These are phyloP conservation scores for Nannochloropsis oceanica DNA, from an alignment of 108 stramenopile species.

Conservation along the genomic window DNA sequence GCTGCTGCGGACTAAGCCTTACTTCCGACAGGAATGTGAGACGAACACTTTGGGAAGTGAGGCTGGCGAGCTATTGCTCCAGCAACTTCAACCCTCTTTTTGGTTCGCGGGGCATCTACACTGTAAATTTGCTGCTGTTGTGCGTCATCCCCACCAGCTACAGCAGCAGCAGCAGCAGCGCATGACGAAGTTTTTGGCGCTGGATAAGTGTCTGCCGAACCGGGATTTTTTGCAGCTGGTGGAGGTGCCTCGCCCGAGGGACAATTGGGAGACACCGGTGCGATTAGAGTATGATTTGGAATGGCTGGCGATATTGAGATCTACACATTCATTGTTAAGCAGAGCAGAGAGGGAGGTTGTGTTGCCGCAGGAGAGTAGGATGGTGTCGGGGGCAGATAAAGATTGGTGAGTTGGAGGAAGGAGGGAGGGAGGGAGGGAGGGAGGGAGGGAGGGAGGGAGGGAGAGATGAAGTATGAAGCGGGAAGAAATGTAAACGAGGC, in stretches of 20 bases:
- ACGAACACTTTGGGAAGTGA: slow-evolving; percentile 74
- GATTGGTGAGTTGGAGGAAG: not conserved
- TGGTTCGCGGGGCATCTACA: slow-evolving; percentile 99
- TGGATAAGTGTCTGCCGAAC: slow-evolving; percentile 93
- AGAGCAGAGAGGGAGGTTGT: not conserved
- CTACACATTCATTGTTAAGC: slow-evolving; percentile 5
- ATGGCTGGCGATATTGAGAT: slow-evolving; percentile 15
- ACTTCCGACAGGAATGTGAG: slow-evolving; percentile 64
- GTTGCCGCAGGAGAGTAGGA: not conserved
- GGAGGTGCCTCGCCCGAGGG: slow-evolving; percentile 2
- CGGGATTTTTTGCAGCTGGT: slow-evolving; percentile 68
- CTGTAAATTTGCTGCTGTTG: slow-evolving; percentile 75
- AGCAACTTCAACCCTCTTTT: slow-evolving; percentile 57
- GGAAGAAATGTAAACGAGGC: no score
- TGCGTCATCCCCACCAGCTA: slow-evolving; percentile 41
- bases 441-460: no score
- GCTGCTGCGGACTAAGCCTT: slow-evolving; percentile 51
- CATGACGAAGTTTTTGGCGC: slow-evolving; percentile 79
- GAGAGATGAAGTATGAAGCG: no score
- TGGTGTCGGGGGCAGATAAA: not conserved
- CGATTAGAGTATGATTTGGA: slow-evolving; percentile 12
- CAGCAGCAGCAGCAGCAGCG: not conserved
- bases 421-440: no score
- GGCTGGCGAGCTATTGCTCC: slow-evolving; percentile 58
- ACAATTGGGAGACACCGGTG: not conserved